These are phyloP conservation scores for Pseudocercospora musae DNA, from an alignment of 2,329 filamentous ascomycete species.

Conservation along the genomic window DNA sequence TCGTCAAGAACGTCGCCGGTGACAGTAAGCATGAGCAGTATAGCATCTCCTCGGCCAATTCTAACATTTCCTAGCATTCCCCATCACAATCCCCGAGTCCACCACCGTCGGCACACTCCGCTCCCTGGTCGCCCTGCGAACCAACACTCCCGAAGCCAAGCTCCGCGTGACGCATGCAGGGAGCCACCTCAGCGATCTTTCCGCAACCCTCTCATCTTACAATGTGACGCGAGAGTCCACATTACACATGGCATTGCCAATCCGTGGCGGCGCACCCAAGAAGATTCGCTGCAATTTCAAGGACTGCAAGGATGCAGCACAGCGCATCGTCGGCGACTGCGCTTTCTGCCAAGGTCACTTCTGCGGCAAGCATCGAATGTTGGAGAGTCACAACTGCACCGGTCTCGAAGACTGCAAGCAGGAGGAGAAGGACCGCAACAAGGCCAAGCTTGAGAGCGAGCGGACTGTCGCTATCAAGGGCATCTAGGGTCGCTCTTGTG, in stretches of 20 bases:
- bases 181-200: slow-evolving; percentile 50
- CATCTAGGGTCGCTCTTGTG: slow-evolving; percentile 50
- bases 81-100: slow-evolving; percentile 52
- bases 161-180: slow-evolving; percentile 58
- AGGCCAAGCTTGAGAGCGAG: slow-evolving; percentile 86
- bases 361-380: slow-evolving; percentile 88
- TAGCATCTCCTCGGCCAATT: slow-evolving; percentile 9
- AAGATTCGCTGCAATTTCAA: slow-evolving; percentile 85
- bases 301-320: slow-evolving; percentile 80
- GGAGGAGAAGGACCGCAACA: slow-evolving; percentile 91
- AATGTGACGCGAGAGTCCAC: slow-evolving; percentile 50
- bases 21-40: slow-evolving; percentile 48
- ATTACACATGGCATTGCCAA: slow-evolving; percentile 54
- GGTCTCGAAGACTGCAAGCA: slow-evolving; percentile 97
- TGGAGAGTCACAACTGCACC: slow-evolving; percentile 91
- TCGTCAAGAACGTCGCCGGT: slow-evolving; percentile 58
- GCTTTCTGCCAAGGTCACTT: slow-evolving; percentile 91
- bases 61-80: slow-evolving; percentile 48
- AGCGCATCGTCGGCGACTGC: slow-evolving; percentile 94
- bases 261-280: slow-evolving; percentile 62
- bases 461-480: slow-evolving; percentile 92
- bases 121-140: slow-evolving; percentile 57
- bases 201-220: slow-evolving; percentile 47
- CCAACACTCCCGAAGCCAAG: slow-evolving; percentile 49
- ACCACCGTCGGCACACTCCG: slow-evolving; percentile 56